Evolutionary conservation across 768 basidiomycete species (phyloP), one percentile per base, ranked within the genome.

Genomic region (Rossbeevera mucosa): DNA sequence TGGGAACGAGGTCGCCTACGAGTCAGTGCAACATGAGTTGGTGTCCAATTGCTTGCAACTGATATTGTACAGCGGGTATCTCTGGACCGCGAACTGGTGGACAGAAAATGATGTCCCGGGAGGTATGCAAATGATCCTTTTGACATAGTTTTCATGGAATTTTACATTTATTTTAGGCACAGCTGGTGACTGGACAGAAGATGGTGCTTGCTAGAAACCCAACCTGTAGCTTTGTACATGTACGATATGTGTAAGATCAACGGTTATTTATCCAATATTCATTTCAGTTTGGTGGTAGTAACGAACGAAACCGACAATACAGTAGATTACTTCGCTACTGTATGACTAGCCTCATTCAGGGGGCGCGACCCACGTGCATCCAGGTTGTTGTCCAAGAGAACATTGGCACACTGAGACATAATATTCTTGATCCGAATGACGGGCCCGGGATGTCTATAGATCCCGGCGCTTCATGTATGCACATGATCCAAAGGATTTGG

Each of bases 61-160:
- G 41, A 58, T 22, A n/a, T 20, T 16, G 8, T 45, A 28, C 30
- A 59, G 61, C 43, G 57, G 51, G 7, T 18, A 74, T 53, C 64
- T 73, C 40, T 78, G 73, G 74, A 76, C 74, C 12, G 81, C 83
- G 3, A 74, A 80, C 50, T 85, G 80, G 78, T 84, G 85, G 82
- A 78, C 81, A 16, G 68, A 85, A 62, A 74, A 72, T 40, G 77
- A 82, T 59, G 72, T 63, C 38, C 83, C 83, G 8, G 65, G 72
- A 55, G 70, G 74, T 72, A 57, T 42, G 66, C 43, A 33, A 21
- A 31, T 8, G 11, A 41, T 28, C 30, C 25, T n/a, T 22, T 38
- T 25, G 12, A 13, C 9, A 25, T 38, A 3, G 18, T 30, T n/a
- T 31, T 42, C 41, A 55, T 36, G 9, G 26, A 13, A 16, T 14